These are phyloP conservation scores for Exophiala sideris DNA, from an alignment of 2,329 filamentous ascomycete species.

Conservation along the genomic window DNA sequence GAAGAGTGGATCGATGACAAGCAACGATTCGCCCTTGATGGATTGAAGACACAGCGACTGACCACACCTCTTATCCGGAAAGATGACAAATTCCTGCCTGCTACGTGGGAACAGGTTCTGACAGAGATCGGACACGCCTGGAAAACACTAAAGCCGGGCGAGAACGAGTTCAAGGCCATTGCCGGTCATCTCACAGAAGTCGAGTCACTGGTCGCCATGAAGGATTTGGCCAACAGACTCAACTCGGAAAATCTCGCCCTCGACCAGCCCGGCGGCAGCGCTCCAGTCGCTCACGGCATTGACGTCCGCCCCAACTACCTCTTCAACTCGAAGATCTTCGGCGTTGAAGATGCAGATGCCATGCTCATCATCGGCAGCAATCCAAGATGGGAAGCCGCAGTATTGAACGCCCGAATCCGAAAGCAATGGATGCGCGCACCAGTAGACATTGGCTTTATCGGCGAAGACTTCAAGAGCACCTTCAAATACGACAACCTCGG, in stretches of 20 bases:
- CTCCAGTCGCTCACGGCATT: slow-evolving; percentile 84
- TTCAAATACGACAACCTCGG: slow-evolving; percentile 95
- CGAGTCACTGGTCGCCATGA: slow-evolving; percentile 91
- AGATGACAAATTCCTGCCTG: slow-evolving; percentile 86
- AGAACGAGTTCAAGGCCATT: slow-evolving; percentile 93
- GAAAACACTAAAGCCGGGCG: slow-evolving; percentile 74
- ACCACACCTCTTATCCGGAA: slow-evolving; percentile 87
- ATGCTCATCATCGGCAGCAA: slow-evolving; percentile 94
- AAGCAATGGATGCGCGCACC: slow-evolving; percentile 98
- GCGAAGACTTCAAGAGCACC: slow-evolving; percentile 86
- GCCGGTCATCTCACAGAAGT: slow-evolving; percentile 88
- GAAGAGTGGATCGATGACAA: slow-evolving; percentile 99
- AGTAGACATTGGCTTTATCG: slow-evolving; percentile 85
- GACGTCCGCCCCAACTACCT: slow-evolving; percentile 92
- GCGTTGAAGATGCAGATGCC: slow-evolving; percentile 88
- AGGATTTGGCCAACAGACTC: slow-evolving; percentile 94
- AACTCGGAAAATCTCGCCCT: slow-evolving; percentile 93
- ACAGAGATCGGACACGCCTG: slow-evolving; percentile 80
- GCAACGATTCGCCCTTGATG: slow-evolving; percentile 92
- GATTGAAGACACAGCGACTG: slow-evolving; percentile 90
- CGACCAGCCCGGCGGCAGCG: slow-evolving; percentile 79
- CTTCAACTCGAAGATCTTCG: slow-evolving; percentile 93
- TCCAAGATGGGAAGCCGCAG: slow-evolving; percentile 89
- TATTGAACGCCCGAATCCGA: slow-evolving; percentile 91
- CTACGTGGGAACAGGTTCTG: slow-evolving; percentile 92